Conservation (phyloP, 75 land plant species). For the Pinus albicaulis region DNA sequence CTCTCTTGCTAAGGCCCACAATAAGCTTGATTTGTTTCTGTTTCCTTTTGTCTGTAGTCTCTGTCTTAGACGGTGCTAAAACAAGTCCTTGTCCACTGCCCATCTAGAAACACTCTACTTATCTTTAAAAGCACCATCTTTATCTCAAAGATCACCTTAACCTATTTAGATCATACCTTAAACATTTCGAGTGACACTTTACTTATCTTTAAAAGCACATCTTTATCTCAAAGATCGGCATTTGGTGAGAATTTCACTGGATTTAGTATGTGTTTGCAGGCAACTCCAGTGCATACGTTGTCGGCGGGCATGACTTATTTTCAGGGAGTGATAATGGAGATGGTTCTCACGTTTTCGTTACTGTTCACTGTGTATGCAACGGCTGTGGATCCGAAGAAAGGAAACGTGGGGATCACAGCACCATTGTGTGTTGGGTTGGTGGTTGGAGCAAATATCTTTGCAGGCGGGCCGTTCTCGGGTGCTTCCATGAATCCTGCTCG, state of each 20-base stretch:
- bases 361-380: constrained; percentile 27
- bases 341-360: constrained; percentile 24
- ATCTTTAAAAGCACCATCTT: too few relatives aligned
- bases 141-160: too few relatives aligned
- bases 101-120: too few relatives aligned
- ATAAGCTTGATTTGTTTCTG: too few relatives aligned
- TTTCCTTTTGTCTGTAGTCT: too few relatives aligned
- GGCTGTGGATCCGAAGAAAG: constrained; percentile 27
- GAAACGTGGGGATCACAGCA: constrained; percentile 12
- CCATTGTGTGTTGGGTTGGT: constrained; percentile 69
- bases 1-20: too few relatives aligned
- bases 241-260: neutral
- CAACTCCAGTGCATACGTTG: constrained; percentile 13
- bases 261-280: constrained; percentile 11
- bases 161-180: too few relatives aligned
- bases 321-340: constrained; percentile 21
- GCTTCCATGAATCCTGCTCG: constrained; percentile 98
- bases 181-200: too few relatives aligned
- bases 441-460: constrained; percentile 76
- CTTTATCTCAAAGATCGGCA: too few relatives aligned
- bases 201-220: too few relatives aligned
- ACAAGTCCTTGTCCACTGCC: too few relatives aligned
- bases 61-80: too few relatives aligned
- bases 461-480: constrained; percentile 83
- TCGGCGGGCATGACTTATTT: constrained; percentile 12